A percentile compares a stretch with the other conserved stretches of the same genome.
Conservation (phyloP, 2,329 filamentous ascomycete genomes). For the Epichloe bromicola region DNA sequence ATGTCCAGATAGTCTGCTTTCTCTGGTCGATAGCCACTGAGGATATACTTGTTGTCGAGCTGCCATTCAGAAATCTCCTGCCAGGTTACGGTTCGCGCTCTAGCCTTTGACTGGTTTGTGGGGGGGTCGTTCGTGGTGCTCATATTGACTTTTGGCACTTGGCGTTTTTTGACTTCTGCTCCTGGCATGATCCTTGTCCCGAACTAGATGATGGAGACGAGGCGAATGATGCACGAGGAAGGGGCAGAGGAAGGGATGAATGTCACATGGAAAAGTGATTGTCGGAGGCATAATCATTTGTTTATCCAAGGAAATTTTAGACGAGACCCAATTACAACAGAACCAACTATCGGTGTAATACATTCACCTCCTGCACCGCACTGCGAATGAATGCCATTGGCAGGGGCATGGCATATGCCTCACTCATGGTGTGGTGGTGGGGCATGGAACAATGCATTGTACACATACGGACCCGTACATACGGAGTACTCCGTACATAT, state of each 20-base stretch:
- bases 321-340: too few species aligned
- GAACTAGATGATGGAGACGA: neutral
- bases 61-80: slow-evolving; percentile 6
- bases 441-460: too few species aligned
- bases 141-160: neutral
- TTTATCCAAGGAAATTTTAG: too few species aligned
- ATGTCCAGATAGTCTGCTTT: slow-evolving; percentile 4
- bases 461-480: too few species aligned
- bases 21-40: slow-evolving; percentile 7
- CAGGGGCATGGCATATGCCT: too few species aligned
- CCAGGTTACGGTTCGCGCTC: slow-evolving; percentile 4
- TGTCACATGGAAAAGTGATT: too few species aligned
- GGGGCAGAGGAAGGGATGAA: neutral
- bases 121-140: neutral
- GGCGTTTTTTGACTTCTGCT: neutral
- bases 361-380: too few species aligned
- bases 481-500: too few species aligned
- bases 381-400: too few species aligned
- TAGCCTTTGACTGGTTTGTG: neutral
- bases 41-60: slow-evolving; percentile 7
- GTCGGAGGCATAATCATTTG: too few species aligned
- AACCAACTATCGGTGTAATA: too few species aligned
- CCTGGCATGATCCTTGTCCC: neutral
- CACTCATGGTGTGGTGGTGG: too few species aligned
- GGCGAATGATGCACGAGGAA: neutral